Evolutionary conservation across 2,329 filamentous ascomycete species (phyloP).

Genomic region (Penicillium vulpinum): DNA sequence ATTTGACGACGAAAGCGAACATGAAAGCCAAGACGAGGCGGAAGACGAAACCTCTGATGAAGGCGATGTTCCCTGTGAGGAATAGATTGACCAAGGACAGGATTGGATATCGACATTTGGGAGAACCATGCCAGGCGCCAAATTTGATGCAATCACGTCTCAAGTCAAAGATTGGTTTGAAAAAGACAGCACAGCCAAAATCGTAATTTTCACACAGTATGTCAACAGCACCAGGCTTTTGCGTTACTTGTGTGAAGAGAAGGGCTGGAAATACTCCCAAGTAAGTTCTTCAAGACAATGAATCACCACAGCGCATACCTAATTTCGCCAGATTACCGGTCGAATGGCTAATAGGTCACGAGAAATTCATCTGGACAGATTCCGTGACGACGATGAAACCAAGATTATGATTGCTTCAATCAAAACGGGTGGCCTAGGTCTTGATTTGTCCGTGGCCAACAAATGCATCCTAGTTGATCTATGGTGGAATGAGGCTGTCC

Average conservation of each 20-base stretch:
- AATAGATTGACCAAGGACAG: background rate
- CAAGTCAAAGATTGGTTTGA: background rate
- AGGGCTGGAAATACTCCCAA: conserved; percentile 47
- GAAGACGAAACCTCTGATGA: background rate
- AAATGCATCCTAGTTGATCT: conserved; percentile 57
- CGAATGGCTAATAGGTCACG: conserved; percentile 48
- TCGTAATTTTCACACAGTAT: conserved; percentile 4
- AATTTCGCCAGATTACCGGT: conserved; percentile 47
- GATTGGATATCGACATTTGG: background rate
- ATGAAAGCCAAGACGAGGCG: background rate
- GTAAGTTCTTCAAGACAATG: conserved; percentile 3
- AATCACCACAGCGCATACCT: background rate
- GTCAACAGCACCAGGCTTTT: conserved; percentile 54
- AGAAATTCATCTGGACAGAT: conserved; percentile 49
- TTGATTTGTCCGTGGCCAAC: conserved; percentile 63
- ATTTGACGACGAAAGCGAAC: background rate
- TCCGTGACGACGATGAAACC: conserved; percentile 41
- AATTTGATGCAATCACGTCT: background rate
- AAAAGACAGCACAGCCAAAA: background rate
- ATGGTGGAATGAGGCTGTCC: conserved; percentile 63
- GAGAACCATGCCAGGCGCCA: background rate
- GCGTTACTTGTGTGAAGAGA: conserved; percentile 48
- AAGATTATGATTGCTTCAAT: conserved; percentile 58
- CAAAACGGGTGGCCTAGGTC: conserved; percentile 57
- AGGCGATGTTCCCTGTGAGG: background rate